Evolutionary conservation across 2,329 filamentous ascomycete species (phyloP), one percentile per base, ranked within the genome.

Genomic region (Coniochaeta sp.): DNA sequence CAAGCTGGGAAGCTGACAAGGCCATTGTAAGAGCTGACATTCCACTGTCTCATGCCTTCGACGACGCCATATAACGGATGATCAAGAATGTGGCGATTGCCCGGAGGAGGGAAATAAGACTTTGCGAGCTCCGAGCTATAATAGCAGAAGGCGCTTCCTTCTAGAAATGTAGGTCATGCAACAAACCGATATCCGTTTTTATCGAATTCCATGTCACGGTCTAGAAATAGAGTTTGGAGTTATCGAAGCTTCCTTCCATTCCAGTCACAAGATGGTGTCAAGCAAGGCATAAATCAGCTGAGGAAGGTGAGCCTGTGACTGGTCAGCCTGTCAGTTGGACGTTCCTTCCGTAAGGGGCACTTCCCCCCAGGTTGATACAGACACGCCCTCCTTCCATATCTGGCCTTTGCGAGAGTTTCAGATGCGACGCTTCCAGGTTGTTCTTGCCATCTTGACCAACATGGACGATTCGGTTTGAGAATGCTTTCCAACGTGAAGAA

Each of bases 201-300:
- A 30, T 30, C 27, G 18, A 22, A 9, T 24, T 20, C 3, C 3
- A 10, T 14, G n/a, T 42, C 38, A 42, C 38, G 20, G 14, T 42
- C 38, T 42, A 22, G 38, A 42, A 42, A 42, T 42, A 42, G 38
- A 53, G 58, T 60, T 58, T 59, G 55, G 58, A 57, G 58, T 31
- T 26, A 5, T 28, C 26, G 20, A 42, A 42, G 18, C 45, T 48
- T 31, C 26, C 27, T 26, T 22, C 26, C 20, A 12, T 46, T 20
- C 22, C 20, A 26, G 45, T 48, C 45, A 48, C 38, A 12, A 42
- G 38, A 42, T 24, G 38, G 38, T 22, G 26, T 42, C 18, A 42
- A 42, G 22, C 38, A 42, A 42, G 38, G 38, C 38, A 42, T 42
- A 22, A 42, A 42, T 42, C 38, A 42, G 38, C 38, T 8, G 38